Evolutionary conservation across 495 filamentous ascomycete genomes (phyloP), one percentile per base, ranked within the genome.

Genomic region (Annulohypoxylon maeteangense): DNA sequence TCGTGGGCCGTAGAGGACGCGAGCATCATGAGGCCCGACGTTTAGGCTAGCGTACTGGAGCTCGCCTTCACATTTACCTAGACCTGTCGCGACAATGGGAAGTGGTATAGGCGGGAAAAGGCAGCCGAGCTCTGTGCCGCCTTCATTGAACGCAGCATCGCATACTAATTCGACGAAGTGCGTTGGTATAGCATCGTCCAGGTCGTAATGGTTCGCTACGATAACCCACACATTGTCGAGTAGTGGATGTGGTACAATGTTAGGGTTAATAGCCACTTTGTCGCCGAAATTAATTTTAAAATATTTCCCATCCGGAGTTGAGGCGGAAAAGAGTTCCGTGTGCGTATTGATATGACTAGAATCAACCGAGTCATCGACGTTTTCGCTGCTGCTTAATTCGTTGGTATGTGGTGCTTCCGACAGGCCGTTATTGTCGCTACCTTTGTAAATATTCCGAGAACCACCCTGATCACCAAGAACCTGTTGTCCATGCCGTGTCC

Each of bases 1-100:
- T 2, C 78, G 70, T 0, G 84, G 84, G 0, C 86, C 85, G 66
- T 83, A 84, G 74, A 87, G 84, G 12, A 87, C 82, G 22, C 85
- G 76, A 2, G 84, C 84, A 60, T 89, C 86, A 66, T 85, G 84
- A 0, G 83, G 84, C 0, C 86, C 85, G 31, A 81, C 53, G 63
- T 76, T 84, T 14, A 82, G 56, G 31, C 50, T 69, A 16, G 82
- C 67, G 31, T 71, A 71, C 2, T 67, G 75, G 11, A 82, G 61
- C 3, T 83, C 76, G 7, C 79, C 83, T 8, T 69, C 32, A 75
- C 85, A 86, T 16, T 82, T 79, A 27, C 78, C 78, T 8, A 74
- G 73, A 2, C 60, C 42, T 0, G 85, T 87, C 1, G 83, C 70
- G 0, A 79, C 70, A 38, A 85, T 81, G 18, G 83, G 81, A 0